These are phyloP conservation scores for Pestalotiopsis sp. DNA, from an alignment of 2,329 filamentous ascomycete species.

Conservation along the genomic window DNA sequence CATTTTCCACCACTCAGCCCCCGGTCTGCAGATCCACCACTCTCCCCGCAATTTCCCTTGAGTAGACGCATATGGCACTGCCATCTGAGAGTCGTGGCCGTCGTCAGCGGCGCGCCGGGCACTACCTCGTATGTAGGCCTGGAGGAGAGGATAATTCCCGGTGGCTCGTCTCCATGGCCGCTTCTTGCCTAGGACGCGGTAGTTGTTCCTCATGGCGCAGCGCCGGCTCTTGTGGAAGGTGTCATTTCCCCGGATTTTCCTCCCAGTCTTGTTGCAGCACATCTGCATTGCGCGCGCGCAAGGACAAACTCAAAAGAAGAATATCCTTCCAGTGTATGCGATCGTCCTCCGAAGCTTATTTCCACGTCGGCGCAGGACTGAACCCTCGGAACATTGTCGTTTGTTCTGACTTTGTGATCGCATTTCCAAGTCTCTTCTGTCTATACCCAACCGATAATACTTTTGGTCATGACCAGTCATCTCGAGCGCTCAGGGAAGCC, in stretches of 20 bases:
- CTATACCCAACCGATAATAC: no score
- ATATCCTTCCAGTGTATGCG: not conserved
- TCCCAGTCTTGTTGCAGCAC: not conserved
- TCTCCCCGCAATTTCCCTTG: conserved; percentile 9
- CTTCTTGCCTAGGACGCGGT: not conserved
- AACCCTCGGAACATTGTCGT: not conserved
- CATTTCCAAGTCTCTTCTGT: no score
- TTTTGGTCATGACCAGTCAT: no score
- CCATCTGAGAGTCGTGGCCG: not conserved
- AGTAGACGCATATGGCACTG: not conserved
- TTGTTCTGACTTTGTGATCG: no score
- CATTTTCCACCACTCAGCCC: conserved; percentile 11
- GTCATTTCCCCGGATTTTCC: not conserved
- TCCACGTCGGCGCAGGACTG: not conserved
- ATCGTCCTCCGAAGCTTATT: not conserved
- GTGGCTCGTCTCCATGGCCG: not conserved
- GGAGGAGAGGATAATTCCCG: not conserved
- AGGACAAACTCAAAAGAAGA: not conserved
- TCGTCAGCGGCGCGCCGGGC: not conserved
- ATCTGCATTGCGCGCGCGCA: not conserved
- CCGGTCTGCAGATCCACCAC: not conserved
- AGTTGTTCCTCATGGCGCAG: not conserved
- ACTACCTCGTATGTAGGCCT: not conserved
- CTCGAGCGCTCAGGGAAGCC: no score
- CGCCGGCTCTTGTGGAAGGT: not conserved